Evolutionary conservation across 2,329 filamentous ascomycete genomes (phyloP), one percentile per base, ranked within the genome.

Genomic region (Sclerotinia subarctica): DNA sequence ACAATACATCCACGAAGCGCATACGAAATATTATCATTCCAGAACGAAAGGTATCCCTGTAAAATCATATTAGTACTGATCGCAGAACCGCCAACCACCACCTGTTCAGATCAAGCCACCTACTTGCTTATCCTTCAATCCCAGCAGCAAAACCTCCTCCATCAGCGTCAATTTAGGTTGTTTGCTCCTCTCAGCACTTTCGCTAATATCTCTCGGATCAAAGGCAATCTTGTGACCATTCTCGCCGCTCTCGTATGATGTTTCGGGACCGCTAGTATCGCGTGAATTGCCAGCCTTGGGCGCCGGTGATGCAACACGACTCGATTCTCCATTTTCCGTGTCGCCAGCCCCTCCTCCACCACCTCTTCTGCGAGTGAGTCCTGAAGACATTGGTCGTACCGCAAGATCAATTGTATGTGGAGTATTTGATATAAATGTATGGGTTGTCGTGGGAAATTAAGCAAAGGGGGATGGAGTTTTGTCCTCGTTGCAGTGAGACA

Each of bases 11-110:
- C 95, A 79, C 95, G 90, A 71, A 99, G 86, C 73, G 95, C 95
- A 80, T 99, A 99, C 70, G 94, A 97, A 77, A 99, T 99, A 82
- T 99, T 99, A 82, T 99, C 95, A 82, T 99, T 99, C 95, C 95
- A 99, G 82, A 99, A 99, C 42, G 94, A 98, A 72, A 99, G 88
- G 78, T 99, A 98, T 73, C 95, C 95, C 93, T 97, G 78, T 62
- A 67, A 69, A 64, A 49, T n/a, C 5, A 10, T n/a, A 59, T 67
- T 62, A 67, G 65, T 53, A 62, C 19, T 26, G 2, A 38, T 66
- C 35, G 57, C 46, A 24, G 24, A 46, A 35, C 56, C 47, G 47
- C 57, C 53, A 67, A 52, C n/a, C n/a, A 63, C 65, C 64, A 63
- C 62, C 56, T 70, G 26, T 69, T 53, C 68, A 56, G 67, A 53